Base-by-base conservation (phyloP, 768 basidiomycete species). In the Tylopilus sp. region DNA sequence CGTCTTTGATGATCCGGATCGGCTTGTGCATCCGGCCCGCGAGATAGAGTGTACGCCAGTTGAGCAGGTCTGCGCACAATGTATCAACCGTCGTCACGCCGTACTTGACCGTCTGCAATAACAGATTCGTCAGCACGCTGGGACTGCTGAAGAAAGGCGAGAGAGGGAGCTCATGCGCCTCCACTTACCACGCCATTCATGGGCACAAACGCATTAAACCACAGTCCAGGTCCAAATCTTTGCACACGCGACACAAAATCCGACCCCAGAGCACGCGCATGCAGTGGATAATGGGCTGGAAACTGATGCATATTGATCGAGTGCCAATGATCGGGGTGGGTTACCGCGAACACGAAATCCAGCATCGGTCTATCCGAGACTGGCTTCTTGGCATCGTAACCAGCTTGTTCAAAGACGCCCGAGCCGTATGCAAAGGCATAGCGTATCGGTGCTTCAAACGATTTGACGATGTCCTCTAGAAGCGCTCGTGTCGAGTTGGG, bases 1-100 rank as follows among this genome's bases (percentile, higher is more conserved):
- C 92, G 67, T 95, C 90, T 69, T 85, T 85, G 70, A 97, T 88
- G 62, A 95, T 95, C 44, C 91, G 83, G 43, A 95, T 80, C 1
- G 97, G 97, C 70, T 99, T 99, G 72, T 98, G 97, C 84, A 98
- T 92, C 30, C 97, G 80, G 0, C 97, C 97, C 0, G 94, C 89
- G 36, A 95, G 82, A 69, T 99, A 99, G 3, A 98, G 79, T 21
- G 92, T 81, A 39, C 85, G 79, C 97, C 97, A 99, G 63, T 92
- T 89, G 47, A 95, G 78, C 23, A 98, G 75, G 64, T 99, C 97
- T 1, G 85, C 80, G 59, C 90, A 93, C 25, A 99, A 79, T 53
- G 84, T 86, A 61, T 95, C 91, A 9, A 95, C 80, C 0, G 92
- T 92, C 30, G 95, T 95, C 23, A 97, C 85, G 13, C 97, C 97